A percentile compares a stretch with the other conserved stretches of the same genome.
phyloP scores from a whole-genome alignment of 345 rosid species.

The Corchorus capsularis region DNA sequence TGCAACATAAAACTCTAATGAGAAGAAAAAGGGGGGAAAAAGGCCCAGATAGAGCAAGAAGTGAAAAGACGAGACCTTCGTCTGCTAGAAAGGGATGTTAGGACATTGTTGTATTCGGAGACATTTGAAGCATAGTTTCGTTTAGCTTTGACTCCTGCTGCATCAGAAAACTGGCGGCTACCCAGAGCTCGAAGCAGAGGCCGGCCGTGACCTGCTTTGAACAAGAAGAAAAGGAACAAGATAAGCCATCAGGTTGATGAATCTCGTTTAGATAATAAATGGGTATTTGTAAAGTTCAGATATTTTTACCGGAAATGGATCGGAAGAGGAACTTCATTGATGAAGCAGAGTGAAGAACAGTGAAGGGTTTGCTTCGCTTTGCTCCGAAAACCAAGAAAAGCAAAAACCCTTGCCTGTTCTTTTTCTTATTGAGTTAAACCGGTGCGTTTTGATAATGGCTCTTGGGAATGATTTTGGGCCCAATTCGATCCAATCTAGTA shows the following conservation, averaged over 20 bases:
- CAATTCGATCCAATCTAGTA: neutral
- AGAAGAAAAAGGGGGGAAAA: too few relatives aligned
- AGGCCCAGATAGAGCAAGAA: neutral
- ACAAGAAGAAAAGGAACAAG: neutral
- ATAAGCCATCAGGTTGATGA: neutral
- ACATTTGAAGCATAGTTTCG: conserved; percentile 76
- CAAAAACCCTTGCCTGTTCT: neutral
- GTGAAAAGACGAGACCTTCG: conserved; percentile 51
- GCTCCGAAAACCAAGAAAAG: neutral
- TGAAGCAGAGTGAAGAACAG: conserved; percentile 11
- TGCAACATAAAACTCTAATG: too few relatives aligned
- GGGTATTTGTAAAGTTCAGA: neutral
- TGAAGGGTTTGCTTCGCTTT: conserved; percentile 1
- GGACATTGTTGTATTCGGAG: conserved; percentile 75
- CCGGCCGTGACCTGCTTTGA: conserved; percentile 40
- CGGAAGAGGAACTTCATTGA: conserved; percentile 59
- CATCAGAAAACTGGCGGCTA: conserved; percentile 52
- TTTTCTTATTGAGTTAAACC: neutral
- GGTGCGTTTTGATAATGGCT: neutral
- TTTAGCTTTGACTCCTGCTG: conserved; percentile 53
- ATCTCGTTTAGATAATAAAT: neutral
- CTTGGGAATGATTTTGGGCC: neutral
- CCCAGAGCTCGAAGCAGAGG: conserved; percentile 50
- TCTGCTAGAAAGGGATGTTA: conserved; percentile 57
- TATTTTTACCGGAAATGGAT: conserved; percentile 41